phyloP scores from a whole-genome alignment of 371 early-diverging fungal species.

The Lichtheimia ornata region DNA sequence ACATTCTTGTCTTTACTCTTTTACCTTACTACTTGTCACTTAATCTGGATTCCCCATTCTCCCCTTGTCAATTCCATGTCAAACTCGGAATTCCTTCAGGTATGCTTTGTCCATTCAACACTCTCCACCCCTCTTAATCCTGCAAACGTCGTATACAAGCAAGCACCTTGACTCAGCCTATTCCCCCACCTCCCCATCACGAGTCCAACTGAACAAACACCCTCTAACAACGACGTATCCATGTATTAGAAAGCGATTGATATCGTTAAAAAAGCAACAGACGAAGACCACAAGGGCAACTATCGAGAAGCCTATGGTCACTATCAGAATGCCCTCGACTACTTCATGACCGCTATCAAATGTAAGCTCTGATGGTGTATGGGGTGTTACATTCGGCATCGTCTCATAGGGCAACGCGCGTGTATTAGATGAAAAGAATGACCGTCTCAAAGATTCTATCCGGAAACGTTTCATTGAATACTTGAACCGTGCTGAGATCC shows the following conservation, averaged over 20 bases:
- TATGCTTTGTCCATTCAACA: neutral
- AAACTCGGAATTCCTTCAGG: slow-evolving; percentile 4
- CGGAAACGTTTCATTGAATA: slow-evolving; percentile 91
- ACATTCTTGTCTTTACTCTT: too few species aligned
- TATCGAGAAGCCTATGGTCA: slow-evolving; percentile 89
- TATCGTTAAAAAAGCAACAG: slow-evolving; percentile 91
- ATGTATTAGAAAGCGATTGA: slow-evolving; percentile 79
- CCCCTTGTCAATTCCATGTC: neutral
- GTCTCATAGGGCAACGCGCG: neutral
- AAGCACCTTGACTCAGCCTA: too few species aligned
- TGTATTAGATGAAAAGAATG: slow-evolving; percentile 91
- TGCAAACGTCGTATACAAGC: neutral
- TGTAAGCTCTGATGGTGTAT: slow-evolving; percentile 61
- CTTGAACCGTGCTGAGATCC: slow-evolving; percentile 90
- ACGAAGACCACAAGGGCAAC: slow-evolving; percentile 89
- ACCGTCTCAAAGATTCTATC: slow-evolving; percentile 82
- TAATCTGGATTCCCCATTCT: too few species aligned
- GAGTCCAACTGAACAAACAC: too few species aligned
- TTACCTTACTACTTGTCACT: too few species aligned
- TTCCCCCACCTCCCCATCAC: too few species aligned
- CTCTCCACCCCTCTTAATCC: neutral
- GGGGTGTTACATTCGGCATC: neutral
- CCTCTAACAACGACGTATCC: too few species aligned
- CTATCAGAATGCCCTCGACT: slow-evolving; percentile 88
- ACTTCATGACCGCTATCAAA: slow-evolving; percentile 93